A percentile compares a stretch with the other conserved stretches of the same genome.
Conservation (phyloP, 2,329 filamentous ascomycete genomes). For the Juglanconis juglandina region DNA sequence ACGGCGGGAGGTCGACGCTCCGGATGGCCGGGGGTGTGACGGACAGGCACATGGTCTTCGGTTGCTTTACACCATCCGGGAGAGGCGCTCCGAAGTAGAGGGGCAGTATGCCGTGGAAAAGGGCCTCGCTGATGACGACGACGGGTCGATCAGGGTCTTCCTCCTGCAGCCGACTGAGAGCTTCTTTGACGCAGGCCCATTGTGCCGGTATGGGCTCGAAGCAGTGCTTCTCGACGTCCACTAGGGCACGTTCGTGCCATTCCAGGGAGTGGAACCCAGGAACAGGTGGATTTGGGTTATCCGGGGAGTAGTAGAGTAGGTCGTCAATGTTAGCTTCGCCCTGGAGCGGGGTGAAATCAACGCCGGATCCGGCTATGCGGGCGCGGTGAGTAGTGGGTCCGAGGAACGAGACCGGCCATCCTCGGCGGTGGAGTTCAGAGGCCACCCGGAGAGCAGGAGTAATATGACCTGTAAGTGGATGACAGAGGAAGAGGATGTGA, state of each 20-base stretch:
- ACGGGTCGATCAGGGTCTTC: constrained; percentile 22
- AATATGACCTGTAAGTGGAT: constrained; percentile 36
- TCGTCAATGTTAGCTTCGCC: constrained; percentile 34
- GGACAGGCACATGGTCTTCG: constrained; percentile 31
- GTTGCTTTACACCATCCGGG: constrained; percentile 19
- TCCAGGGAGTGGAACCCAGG: constrained; percentile 22
- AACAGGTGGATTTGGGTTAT: constrained; percentile 21
- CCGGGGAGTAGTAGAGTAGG: constrained; percentile 26
- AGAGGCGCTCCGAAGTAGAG: constrained; percentile 29
- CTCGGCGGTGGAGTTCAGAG: constrained; percentile 26
- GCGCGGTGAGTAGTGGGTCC: constrained; percentile 32
- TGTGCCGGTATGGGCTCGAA: constrained; percentile 31
- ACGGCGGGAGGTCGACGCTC: constrained; percentile 33
- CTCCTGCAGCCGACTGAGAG: constrained; percentile 23
- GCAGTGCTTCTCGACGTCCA: constrained; percentile 30
- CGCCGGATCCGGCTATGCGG: constrained; percentile 32
- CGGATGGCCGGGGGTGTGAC: constrained; percentile 36
- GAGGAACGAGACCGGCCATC: constrained; percentile 33
- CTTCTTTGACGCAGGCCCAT: constrained; percentile 30
- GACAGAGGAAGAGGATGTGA: constrained; percentile 31
- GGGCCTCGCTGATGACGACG: constrained; percentile 32
- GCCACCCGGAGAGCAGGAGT: constrained; percentile 34
- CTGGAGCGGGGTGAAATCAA: constrained; percentile 31
- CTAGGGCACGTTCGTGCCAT: constrained; percentile 29
- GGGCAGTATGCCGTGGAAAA: constrained; percentile 35